Percentiles rank a stretch among this genome's conserved stretches.
Conservation (phyloP, 805 yeast genomes). For the Nakazawaea ishiwadae region DNA sequence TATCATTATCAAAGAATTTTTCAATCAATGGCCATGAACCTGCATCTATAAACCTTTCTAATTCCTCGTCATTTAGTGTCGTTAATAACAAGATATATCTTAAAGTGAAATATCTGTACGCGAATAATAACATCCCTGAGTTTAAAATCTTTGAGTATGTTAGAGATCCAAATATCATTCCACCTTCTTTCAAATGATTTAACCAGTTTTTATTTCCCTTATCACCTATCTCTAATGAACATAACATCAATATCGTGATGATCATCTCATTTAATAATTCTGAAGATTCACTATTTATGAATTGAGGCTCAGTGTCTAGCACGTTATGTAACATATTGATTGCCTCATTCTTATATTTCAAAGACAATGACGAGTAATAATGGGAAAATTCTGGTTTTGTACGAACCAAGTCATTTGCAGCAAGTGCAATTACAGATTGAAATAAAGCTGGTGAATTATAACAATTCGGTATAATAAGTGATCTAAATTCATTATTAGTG, state of each 20-base stretch:
- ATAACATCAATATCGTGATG: slow-evolving; percentile 23
- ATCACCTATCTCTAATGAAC: slow-evolving; percentile 27
- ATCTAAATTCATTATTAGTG: slow-evolving; percentile 7
- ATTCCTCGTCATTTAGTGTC: slow-evolving; percentile 19
- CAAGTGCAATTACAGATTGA: slow-evolving; percentile 10
- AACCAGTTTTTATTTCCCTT: slow-evolving; percentile 24
- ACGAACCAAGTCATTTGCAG: slow-evolving; percentile 12
- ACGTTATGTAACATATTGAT: slow-evolving; percentile 23
- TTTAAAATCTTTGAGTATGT: slow-evolving; percentile 17
- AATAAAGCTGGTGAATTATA: slow-evolving; percentile 10
- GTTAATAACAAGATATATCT: slow-evolving; percentile 24
- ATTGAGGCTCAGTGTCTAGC: slow-evolving; percentile 19
- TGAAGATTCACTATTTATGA: slow-evolving; percentile 13
- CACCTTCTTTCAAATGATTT: slow-evolving; percentile 25
- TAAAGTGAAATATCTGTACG: slow-evolving; percentile 26
- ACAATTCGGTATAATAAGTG: slow-evolving; percentile 11
- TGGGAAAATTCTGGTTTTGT: slow-evolving; percentile 8
- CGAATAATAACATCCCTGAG: slow-evolving; percentile 23
- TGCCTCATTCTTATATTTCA: slow-evolving; percentile 25
- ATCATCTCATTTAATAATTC: slow-evolving; percentile 23
- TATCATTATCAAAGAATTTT: slow-evolving; percentile 19
- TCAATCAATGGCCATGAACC: slow-evolving; percentile 24
- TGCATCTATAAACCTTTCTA: slow-evolving; percentile 14
- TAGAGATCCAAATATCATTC: slow-evolving; percentile 22
- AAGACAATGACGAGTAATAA: slow-evolving; percentile 5